Conservation (phyloP, 129 eudicot species). For the Flaveria brownii region DNA sequence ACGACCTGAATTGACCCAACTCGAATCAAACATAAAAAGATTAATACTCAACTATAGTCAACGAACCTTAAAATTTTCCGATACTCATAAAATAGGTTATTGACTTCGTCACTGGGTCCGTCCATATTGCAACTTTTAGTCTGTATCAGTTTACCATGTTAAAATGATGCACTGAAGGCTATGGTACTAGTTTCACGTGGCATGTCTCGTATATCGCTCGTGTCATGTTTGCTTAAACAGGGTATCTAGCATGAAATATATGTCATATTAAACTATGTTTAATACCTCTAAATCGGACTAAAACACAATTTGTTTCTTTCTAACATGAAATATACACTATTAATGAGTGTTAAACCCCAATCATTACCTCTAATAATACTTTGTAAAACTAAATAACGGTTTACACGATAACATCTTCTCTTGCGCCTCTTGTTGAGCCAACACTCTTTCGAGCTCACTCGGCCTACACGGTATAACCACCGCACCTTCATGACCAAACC, state of each 20-base stretch:
- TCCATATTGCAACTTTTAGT: too few species aligned
- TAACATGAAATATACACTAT: neutral
- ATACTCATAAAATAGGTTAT: too few species aligned
- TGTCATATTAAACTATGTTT: neutral
- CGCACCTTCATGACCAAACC: conserved; percentile 28
- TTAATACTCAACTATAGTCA: too few species aligned
- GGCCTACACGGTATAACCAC: conserved; percentile 38
- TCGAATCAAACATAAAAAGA: too few species aligned
- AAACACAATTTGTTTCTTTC: neutral
- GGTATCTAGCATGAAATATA: neutral
- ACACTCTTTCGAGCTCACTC: conserved; percentile 22
- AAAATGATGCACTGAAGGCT: too few species aligned
- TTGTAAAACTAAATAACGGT: neutral
- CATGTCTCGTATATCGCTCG: too few species aligned
- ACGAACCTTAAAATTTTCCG: too few species aligned
- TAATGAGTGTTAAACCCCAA: neutral
- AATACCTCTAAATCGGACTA: neutral
- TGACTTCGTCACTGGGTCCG: too few species aligned
- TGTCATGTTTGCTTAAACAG: too few species aligned
- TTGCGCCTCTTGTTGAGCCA: conserved; percentile 20
- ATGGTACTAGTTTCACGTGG: too few species aligned
- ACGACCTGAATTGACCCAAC: too few species aligned
- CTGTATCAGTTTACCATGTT: too few species aligned
- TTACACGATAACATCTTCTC: conserved; percentile 19
- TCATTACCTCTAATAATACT: neutral